A percentile compares a stretch with the other conserved stretches of the same genome.
phyloP scores from a whole-genome alignment of 805 yeast genomes.

The Candida rishiriensis region DNA sequence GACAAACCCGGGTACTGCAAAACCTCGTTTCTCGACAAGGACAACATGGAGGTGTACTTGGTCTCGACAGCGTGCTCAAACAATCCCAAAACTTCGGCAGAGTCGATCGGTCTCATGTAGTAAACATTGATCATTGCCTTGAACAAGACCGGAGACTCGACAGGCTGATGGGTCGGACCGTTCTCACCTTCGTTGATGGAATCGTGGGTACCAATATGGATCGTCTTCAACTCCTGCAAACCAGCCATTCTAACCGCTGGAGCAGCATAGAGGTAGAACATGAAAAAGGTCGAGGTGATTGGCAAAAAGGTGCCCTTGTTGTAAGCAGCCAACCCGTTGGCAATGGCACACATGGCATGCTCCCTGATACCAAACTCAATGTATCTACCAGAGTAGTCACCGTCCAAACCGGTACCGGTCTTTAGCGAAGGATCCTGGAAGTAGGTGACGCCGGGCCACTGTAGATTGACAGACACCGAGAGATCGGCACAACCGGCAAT shows the following conservation, averaged over 20 bases:
- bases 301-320: conserved; percentile 84
- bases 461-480: conserved; percentile 86
- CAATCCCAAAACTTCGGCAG: conserved; percentile 83
- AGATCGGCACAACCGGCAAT: conserved; percentile 98
- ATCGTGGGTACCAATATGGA: conserved; percentile 88
- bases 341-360: conserved; percentile 98
- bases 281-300: conserved; percentile 57
- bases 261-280: conserved; percentile 82
- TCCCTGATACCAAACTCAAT: conserved; percentile 97
- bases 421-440: conserved; percentile 80
- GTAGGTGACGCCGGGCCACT: conserved; percentile 79
- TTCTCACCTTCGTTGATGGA: conserved; percentile 90
- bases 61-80: conserved; percentile 62
- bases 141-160: conserved; percentile 65
- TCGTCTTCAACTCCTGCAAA: conserved; percentile 73
- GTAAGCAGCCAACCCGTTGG: conserved; percentile 94
- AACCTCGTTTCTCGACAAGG: conserved; percentile 79
- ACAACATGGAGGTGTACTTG: conserved; percentile 59
- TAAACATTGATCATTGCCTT: conserved; percentile 78
- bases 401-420: conserved; percentile 46
- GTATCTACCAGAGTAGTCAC: conserved; percentile 88
- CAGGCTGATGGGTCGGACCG: conserved; percentile 92
- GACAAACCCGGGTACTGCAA: conserved; percentile 93
- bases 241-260: conserved; percentile 88
- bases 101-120: conserved; percentile 93